Evolutionary conservation across 371 early-diverging fungal species (phyloP).

Genomic region (Zychaea mexicana): DNA sequence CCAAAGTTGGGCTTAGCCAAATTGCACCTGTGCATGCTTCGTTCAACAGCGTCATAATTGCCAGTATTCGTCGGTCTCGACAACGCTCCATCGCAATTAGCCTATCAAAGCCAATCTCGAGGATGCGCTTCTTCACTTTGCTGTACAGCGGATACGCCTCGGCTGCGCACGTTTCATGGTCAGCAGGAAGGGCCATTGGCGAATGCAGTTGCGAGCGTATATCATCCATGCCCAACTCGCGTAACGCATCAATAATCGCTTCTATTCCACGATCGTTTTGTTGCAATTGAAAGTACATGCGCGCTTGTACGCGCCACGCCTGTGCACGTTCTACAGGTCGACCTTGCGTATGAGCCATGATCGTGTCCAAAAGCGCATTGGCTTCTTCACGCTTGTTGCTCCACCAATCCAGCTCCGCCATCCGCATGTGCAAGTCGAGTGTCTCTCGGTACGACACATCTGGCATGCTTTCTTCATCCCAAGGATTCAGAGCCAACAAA

Average conservation of each 20-base stretch:
- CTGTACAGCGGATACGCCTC: conserved; percentile 14
- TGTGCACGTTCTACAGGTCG: conserved; percentile 36
- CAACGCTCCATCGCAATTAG: conserved; percentile 20
- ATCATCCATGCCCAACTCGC: conserved; percentile 28
- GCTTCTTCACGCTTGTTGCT: conserved; percentile 21
- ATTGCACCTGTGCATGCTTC: conserved; percentile 47
- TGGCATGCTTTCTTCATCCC: conserved; percentile 22
- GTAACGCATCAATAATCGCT: conserved; percentile 32
- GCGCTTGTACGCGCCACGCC: conserved; percentile 39
- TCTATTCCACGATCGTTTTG: conserved; percentile 34
- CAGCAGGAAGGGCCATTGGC: conserved; percentile 4
- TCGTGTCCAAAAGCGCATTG: conserved; percentile 17
- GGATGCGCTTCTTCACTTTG: conserved; percentile 16
- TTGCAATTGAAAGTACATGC: conserved; percentile 36
- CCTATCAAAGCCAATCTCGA: conserved; percentile 25
- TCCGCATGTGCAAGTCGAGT: conserved; percentile 33
- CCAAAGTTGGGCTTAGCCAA: conserved; percentile 37
- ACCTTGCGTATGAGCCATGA: conserved; percentile 29
- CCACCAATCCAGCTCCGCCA: conserved; percentile 30
- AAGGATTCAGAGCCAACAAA: conserved; percentile 23
- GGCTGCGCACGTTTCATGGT: not conserved
- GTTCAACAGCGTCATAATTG: conserved; percentile 36
- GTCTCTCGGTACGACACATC: conserved; percentile 41
- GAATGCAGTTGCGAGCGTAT: conserved; percentile 3
- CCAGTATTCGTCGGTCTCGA: conserved; percentile 21